These are phyloP conservation scores for Psilocybe cubensis DNA, from an alignment of 768 basidiomycete species.

Conservation along the genomic window DNA sequence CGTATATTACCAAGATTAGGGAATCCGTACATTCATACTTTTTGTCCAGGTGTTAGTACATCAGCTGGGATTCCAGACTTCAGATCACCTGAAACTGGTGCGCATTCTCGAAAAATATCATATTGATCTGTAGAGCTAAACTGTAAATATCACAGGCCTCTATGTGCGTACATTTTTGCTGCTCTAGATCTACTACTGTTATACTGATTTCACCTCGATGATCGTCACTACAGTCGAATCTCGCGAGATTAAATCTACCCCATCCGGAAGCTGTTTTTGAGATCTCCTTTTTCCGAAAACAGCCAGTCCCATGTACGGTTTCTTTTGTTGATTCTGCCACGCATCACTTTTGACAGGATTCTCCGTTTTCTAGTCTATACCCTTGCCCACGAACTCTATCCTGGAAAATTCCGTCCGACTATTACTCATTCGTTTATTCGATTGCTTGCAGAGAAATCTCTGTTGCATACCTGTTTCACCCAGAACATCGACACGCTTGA, in stretches of 20 bases:
- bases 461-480: slow-evolving; percentile 81
- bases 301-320: slow-evolving; percentile 77
- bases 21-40: background rate
- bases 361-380: slow-evolving; percentile 68
- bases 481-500: slow-evolving; percentile 96
- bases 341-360: background rate
- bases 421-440: slow-evolving; percentile 88
- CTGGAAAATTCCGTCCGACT: slow-evolving; percentile 88
- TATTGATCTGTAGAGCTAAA: background rate
- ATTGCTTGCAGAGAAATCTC: slow-evolving; percentile 68
- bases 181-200: background rate
- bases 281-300: slow-evolving; percentile 79
- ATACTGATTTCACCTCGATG: background rate
- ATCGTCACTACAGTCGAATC: slow-evolving; percentile 60
- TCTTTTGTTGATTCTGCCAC: background rate
- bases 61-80: slow-evolving; percentile 91
- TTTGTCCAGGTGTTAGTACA: slow-evolving; percentile 74
- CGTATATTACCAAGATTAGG: slow-evolving; percentile 16
- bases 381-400: slow-evolving; percentile 91
- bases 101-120: slow-evolving; percentile 19
- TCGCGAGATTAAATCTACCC: slow-evolving; percentile 79
- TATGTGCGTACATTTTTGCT: slow-evolving; percentile 44
- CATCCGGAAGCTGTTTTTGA: slow-evolving; percentile 97
- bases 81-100: slow-evolving; percentile 82
- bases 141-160: slow-evolving; percentile 40